These are phyloP conservation scores for Chaetomiaceae sp. DNA, from an alignment of 2,329 filamentous ascomycete genomes.

Conservation along the genomic window DNA sequence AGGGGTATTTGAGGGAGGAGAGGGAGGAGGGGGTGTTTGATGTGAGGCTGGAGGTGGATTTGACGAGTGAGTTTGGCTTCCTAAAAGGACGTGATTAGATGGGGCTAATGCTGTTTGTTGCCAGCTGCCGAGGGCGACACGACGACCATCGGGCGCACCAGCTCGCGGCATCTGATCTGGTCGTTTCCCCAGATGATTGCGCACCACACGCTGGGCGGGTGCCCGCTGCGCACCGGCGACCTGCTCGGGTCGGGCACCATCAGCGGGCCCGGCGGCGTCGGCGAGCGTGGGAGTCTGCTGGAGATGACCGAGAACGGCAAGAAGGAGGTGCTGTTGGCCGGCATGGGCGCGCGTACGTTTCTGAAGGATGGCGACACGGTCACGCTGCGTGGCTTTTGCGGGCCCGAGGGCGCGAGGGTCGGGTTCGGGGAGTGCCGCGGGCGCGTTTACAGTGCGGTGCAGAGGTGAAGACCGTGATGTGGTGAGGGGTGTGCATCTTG, in stretches of 20 bases:
- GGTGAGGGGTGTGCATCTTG: not conserved
- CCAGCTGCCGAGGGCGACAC: conserved; percentile 43
- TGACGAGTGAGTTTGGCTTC: conserved; percentile 53
- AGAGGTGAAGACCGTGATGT: not conserved
- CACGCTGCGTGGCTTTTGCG: conserved; percentile 37
- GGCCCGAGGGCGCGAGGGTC: conserved; percentile 33
- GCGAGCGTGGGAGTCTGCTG: conserved; percentile 41
- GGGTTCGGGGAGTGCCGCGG: conserved; percentile 42
- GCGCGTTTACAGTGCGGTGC: conserved; percentile 16
- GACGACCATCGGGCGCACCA: conserved; percentile 57
- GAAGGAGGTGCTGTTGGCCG: conserved; percentile 38
- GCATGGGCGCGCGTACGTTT: conserved; percentile 40
- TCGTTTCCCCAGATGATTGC: conserved; percentile 81
- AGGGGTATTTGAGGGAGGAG: conserved; percentile 54
- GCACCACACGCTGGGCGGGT: conserved; percentile 73
- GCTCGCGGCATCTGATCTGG: conserved; percentile 66
- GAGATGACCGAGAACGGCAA: conserved; percentile 45
- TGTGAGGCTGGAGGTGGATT: conserved; percentile 63
- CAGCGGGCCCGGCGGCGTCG: conserved; percentile 36
- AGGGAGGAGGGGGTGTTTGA: conserved; percentile 58
- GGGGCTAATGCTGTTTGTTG: not conserved
- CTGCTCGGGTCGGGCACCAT: conserved; percentile 77
- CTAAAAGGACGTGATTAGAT: too few relatives aligned
- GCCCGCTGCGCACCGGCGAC: conserved; percentile 68
- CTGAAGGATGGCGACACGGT: conserved; percentile 45